Percentiles rank a stretch among this genome's conserved stretches.
Conservation (phyloP, 306 rosid genomes). For the Cajanus cajan region DNA sequence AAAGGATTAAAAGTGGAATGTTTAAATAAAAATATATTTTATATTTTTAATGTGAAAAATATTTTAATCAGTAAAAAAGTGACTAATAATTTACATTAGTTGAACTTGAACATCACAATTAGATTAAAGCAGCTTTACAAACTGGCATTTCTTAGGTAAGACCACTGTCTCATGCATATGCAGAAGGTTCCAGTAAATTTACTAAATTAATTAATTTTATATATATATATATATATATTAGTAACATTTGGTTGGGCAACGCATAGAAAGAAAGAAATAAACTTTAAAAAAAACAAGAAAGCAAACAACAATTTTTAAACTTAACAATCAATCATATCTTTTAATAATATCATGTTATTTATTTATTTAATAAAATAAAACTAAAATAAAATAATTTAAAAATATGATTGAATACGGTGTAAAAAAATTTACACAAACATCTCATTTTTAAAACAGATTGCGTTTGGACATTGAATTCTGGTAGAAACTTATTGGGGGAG, state of each 20-base stretch:
- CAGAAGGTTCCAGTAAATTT: neutral
- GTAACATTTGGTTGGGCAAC: neutral
- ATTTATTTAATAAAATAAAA: too few relatives aligned
- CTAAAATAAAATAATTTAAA: too few relatives aligned
- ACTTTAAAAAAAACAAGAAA: neutral
- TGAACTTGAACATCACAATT: neutral
- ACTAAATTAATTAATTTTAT: too few relatives aligned
- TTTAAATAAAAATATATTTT: too few relatives aligned
- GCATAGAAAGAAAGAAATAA: neutral
- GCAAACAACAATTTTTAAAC: neutral
- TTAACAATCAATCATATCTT: too few relatives aligned
- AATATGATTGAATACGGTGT: too few relatives aligned
- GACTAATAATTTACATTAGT: neutral
- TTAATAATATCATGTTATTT: too few relatives aligned
- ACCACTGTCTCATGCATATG: neutral
- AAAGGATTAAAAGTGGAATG: neutral
- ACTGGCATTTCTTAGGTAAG: conserved; percentile 6
- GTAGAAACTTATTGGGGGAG: neutral
- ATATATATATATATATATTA: neutral
- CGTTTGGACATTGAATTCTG: neutral
- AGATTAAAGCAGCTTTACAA: conserved; percentile 9
- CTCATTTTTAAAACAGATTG: neutral
- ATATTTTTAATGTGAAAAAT: neutral
- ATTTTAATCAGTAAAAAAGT: neutral
- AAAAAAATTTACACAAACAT: too few relatives aligned